Evolutionary conservation across 805 yeast species (phyloP), one percentile per base, ranked within the genome.

Genomic region (Cyberlindnera americana): DNA sequence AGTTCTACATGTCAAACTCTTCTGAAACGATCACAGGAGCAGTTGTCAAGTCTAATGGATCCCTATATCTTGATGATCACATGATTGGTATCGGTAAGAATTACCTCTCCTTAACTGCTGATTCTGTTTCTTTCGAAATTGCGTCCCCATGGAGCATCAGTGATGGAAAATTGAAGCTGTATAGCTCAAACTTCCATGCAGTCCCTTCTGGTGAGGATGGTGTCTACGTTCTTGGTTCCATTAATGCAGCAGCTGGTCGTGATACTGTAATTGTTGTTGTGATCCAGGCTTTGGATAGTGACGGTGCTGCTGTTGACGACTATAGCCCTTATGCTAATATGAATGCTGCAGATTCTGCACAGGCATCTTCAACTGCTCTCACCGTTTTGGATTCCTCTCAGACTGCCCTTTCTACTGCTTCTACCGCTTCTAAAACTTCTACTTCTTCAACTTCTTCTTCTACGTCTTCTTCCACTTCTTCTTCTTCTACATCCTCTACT

Each of bases 101-200:
- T 29, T 48, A 35, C 18, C 25, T 48, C 11, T 43, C 52, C n/a
- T 12, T 36, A 12, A n/a, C 14, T 4, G 37, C 43, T 4, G 24
- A 28, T 8, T 48, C 52, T 7, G 10, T 23, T 8, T 27, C 40
- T 13, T 43, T 29, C 19, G 30, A 19, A 8, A 23, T 43, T 21
- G 48, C 50, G 3, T 38, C 33, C 5, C 49, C 49, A 7, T 50
- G 35, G 34, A 33, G 47, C 14, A 44, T 50, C 37, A 26, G 21
- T 9, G 49, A 40, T 29, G 53, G 54, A 3, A 32, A 17, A 9
- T 27, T 48, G 30, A 43, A 50, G 37, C 24, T 48, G 16, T 46
- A 43, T 24, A 43, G 31, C 14, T 42, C 39, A 6, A 41, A 47
- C 33, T 50, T 48, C 47, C 54, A 47, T 27, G 54, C 48, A 28